Base-by-base conservation (phyloP, 2,329 filamentous ascomycete species). In the Penicillium sp. region DNA sequence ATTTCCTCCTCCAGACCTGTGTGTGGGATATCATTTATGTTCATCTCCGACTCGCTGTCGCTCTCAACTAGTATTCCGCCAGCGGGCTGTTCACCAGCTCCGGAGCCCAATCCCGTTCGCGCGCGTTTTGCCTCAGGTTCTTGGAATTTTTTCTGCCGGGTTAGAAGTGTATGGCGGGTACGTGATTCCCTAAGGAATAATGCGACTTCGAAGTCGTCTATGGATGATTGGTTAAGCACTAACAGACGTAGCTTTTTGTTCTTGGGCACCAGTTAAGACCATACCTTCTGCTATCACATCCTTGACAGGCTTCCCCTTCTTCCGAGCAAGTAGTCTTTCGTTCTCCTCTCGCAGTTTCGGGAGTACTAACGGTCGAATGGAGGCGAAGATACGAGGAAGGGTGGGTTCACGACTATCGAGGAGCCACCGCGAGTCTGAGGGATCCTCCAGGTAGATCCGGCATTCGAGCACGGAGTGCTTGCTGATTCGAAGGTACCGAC, bases 381-480 rank as follows among this genome's bases (percentile, higher is more conserved):
- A 90, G 74, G 92, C 87, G 62, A 99, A 93, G 69, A 98, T 89
- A 66, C 90, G 90, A 45, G 90, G 88, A 15, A 99, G 85, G 17
- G 94, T 86, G 3, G 91, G 88, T 69, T 93, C 84, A 66, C 89
- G 87, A 41, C 90, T 85, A 67, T 97, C 85, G 19, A 99, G 86
- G 88, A 96, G 97, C 72, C 90, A 89, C 67, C 92, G 87, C 26
- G 88, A 87, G 64, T 97, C 87, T 13, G 90, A 87, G 0, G 95
- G 95, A 70, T 94, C 93, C 67, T 98, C 94, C 51, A 97, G 88
- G 78, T 98, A 98, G 69, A 99, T 95, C 67, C 93, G 93, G 67
- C 92, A 93, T 84, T 99, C 95, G n/a, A 99, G 85, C 35, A 97
- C 93, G 5, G 94, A 97, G 77, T 92, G 91, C 74, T 94, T 93